Percentiles rank a stretch among this genome's conserved stretches.
Evolutionary conservation across 805 yeast genomes (phyloP).

Genomic region (Wickerhamomyces strasburgensis): DNA sequence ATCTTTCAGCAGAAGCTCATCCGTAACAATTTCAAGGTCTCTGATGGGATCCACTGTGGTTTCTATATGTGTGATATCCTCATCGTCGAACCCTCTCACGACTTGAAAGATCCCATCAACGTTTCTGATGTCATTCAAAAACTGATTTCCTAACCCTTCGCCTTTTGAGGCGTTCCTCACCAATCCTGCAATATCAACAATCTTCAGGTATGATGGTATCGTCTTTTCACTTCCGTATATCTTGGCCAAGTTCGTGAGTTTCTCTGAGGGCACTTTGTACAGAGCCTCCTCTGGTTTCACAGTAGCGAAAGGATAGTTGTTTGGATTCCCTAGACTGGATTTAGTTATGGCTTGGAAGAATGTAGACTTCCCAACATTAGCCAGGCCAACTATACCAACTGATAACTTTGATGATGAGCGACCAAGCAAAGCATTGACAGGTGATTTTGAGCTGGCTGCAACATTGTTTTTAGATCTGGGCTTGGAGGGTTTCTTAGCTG

Average conservation of each 20-base stretch:
- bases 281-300: slow-evolving; percentile 74
- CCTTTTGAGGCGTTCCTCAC: slow-evolving; percentile 81
- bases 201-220: slow-evolving; percentile 63
- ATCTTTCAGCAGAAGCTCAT: slow-evolving; percentile 74
- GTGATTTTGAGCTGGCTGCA: not conserved
- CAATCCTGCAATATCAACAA: slow-evolving; percentile 78
- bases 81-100: slow-evolving; percentile 69
- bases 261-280: slow-evolving; percentile 63
- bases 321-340: slow-evolving; percentile 67
- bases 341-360: slow-evolving; percentile 77
- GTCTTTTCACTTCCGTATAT: slow-evolving; percentile 58
- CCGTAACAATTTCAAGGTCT: slow-evolving; percentile 70
- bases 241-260: slow-evolving; percentile 49
- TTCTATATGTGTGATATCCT: slow-evolving; percentile 73
- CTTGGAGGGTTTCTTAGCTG: slow-evolving; percentile 18
- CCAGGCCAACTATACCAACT: slow-evolving; percentile 73
- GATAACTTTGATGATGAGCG: slow-evolving; percentile 25
- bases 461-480: slow-evolving; percentile 3
- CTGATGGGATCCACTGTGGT: slow-evolving; percentile 67
- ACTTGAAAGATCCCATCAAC: slow-evolving; percentile 82
- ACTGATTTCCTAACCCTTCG: slow-evolving; percentile 79
- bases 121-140: slow-evolving; percentile 69
- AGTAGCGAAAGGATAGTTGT: slow-evolving; percentile 79
- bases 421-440: slow-evolving; percentile 20
- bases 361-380: slow-evolving; percentile 76